These are phyloP conservation scores for Cystofilobasidium ferigula DNA, from an alignment of 768 basidiomycete species.

Conservation along the genomic window DNA sequence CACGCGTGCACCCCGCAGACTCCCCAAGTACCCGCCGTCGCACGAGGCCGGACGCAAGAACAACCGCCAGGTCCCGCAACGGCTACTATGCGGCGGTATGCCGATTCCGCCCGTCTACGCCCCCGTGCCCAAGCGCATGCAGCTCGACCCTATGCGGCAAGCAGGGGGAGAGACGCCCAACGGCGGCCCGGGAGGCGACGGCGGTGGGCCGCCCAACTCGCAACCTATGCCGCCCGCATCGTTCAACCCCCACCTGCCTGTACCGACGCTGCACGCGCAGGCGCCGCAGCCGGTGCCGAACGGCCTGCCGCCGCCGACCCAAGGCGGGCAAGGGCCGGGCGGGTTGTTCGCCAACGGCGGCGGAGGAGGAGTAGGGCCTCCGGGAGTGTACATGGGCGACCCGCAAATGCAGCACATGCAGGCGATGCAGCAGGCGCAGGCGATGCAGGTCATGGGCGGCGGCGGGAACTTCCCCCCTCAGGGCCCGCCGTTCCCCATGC, in stretches of 20 bases:
- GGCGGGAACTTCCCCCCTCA: background rate
- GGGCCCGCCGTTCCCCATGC: background rate
- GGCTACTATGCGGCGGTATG: background rate
- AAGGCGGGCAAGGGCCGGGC: too few species aligned
- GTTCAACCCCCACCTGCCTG: background rate
- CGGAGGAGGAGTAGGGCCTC: too few species aligned
- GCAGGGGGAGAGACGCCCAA: background rate
- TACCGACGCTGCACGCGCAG: background rate
- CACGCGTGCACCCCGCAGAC: too few species aligned
- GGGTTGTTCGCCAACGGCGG: too few species aligned
- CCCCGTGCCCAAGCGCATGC: background rate
- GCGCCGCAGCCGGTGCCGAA: background rate
- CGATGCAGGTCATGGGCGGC: background rate
- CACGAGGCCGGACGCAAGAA: slow-evolving; percentile 25
- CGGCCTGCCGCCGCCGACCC: too few species aligned
- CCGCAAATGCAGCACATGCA: background rate
- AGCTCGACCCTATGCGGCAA: background rate
- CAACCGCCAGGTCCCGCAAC: background rate
- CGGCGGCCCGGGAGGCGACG: too few species aligned
- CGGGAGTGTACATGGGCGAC: too few species aligned
- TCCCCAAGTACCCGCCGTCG: slow-evolving; percentile 2
- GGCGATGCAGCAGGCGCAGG: background rate
- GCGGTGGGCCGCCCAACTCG: background rate
- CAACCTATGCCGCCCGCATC: background rate
- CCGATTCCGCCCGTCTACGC: background rate